Evolutionary conservation across 192 early-diverging fungal genomes (phyloP).

Genomic region (Dimargaris verticillata): DNA sequence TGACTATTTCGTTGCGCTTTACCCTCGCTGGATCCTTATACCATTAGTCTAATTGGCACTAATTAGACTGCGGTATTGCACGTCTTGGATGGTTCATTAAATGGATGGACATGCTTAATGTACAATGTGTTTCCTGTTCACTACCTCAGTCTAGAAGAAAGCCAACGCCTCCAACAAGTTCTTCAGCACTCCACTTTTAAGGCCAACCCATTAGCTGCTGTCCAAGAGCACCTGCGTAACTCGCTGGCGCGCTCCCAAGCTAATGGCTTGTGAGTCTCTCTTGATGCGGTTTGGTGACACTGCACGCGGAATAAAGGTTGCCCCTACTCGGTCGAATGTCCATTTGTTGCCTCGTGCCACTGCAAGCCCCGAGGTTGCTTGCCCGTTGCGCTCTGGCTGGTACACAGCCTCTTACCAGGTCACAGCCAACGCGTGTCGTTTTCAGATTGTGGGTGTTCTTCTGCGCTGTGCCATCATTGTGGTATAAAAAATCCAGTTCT

Average conservation of each 20-base stretch:
- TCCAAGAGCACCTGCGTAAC: conserved; percentile 1
- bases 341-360: not conserved
- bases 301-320: not conserved
- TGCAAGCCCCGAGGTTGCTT: no score
- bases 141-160: not conserved
- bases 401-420: not conserved
- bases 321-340: no score
- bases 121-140: not conserved
- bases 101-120: not conserved
- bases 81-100: not conserved
- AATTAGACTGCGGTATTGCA: not conserved
- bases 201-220: not conserved
- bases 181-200: not conserved
- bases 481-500: no score
- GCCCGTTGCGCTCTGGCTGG: not conserved
- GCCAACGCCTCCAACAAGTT: not conserved
- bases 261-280: not conserved
- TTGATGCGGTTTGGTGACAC: not conserved
- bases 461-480: no score
- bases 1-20: not conserved
- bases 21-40: not conserved
- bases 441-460: no score
- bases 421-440: not conserved
- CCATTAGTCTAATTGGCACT: not conserved
- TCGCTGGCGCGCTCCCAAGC: not conserved